Base-by-base conservation (phyloP, 768 basidiomycete genomes). In the Kwoniella heveanensis region DNA sequence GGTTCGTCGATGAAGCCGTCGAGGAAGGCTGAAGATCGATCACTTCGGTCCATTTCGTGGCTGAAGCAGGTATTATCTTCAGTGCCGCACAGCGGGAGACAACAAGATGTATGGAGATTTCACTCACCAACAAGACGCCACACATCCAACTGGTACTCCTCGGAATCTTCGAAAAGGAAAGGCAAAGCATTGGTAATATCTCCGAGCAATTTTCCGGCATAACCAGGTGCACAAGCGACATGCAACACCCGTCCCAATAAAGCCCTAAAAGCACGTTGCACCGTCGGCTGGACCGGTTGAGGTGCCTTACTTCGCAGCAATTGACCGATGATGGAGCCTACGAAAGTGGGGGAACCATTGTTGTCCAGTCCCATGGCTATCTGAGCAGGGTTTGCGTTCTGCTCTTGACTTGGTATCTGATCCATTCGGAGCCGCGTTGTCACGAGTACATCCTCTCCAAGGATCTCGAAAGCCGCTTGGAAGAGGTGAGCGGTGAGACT, bases 161-260 rank as follows among this genome's bases (percentile, higher is more conserved):
- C 73, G 22, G 65, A 46, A 21, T 66, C 66, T 46, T 71, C 64
- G 52, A 72, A 73, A 4, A 73, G 29, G 52, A 60, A 71, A 4
- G 73, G 73, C 63, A 77, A 46, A 49, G 46, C 26, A 53, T 77
- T 77, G 12, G 76, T 73, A 27, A 74, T 55, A 47, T 77, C 76
- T 4, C 76, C 76, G 3, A 77, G 60, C 7, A 77, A 54, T 44
- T 71, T 74, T 24, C 67, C 70, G 13, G 59, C 60, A 25, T 47
- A 48, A 8, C 60, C 66, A 24, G 62, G 60, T 22, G 49, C 52
- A 19, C 60, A 62, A 19, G 67, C 75, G 17, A 57, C 53, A 44
- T 71, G 56, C 8, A 73, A 50, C 22, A 65, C n/a, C 19, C 19
- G 52, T 19, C 15, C 25, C 1, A 67, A 21, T 13, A 73, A 32